Percentiles rank a stretch among this genome's conserved stretches.
Evolutionary conservation across 2,329 filamentous ascomycete species (phyloP).

Genomic region (Colletotrichum siamense): DNA sequence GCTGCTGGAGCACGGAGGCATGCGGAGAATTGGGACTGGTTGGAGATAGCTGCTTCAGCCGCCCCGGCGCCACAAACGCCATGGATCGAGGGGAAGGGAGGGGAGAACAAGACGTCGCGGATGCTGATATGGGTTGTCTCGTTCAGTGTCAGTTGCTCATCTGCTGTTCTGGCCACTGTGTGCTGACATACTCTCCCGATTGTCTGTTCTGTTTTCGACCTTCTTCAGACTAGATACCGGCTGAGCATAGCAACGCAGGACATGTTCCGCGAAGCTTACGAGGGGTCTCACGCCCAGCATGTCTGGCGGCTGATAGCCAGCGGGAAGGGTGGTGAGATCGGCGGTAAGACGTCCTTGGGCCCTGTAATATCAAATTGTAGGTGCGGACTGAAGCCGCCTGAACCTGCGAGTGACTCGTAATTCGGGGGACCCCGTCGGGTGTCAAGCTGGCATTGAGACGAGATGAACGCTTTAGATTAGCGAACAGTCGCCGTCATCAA

Average conservation of each 20-base stretch:
- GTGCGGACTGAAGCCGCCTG: background rate
- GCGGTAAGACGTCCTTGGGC: background rate
- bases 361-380: background rate
- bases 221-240: background rate
- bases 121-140: background rate
- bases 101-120: background rate
- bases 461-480: slow-evolving; percentile 6
- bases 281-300: background rate
- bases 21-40: slow-evolving; percentile 10
- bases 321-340: background rate
- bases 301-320: background rate
- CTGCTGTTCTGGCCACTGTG: background rate
- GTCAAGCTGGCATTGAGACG: background rate
- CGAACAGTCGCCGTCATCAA: background rate
- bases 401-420: background rate
- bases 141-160: background rate
- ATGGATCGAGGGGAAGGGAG: background rate
- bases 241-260: background rate
- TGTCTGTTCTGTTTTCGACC: background rate
- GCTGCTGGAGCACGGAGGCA: background rate
- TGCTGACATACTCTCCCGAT: background rate
- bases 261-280: background rate
- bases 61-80: slow-evolving; percentile 6
- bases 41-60: slow-evolving; percentile 19
- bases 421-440: background rate